Evolutionary conservation across 192 early-diverging fungal genomes (phyloP), one percentile per base, ranked within the genome.

Genomic region (Funneliformis mosseae): DNA sequence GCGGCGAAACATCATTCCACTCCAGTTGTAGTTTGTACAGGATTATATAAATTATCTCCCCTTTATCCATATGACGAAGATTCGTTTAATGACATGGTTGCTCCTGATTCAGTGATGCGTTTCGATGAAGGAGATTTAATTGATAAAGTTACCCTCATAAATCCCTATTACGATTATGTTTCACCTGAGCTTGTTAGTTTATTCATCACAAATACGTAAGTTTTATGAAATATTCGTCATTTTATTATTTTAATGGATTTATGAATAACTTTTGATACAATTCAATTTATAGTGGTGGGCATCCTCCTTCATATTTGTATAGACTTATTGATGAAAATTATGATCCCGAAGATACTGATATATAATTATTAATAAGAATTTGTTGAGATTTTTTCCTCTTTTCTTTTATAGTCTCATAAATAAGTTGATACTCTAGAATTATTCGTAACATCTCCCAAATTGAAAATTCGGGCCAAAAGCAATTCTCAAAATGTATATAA

Each of bases 401-500:
- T 21, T 25, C 14, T 33, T 33, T 38, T 50, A 50, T 55, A 16
- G 16, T 55, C 18, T 55, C 50, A 55, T 55, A 55, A 21, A 16
- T 5, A 55, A 55, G 21, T 55, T 48, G 46, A 80, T 93, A 99
- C 50, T 93, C 88, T 0, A 97, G 69, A 21, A 98, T 81, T 5
- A 96, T 92, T 7, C 91, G 92, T 41, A 97, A 81, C 83, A 98
- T 92, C 45, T 95, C 86, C 90, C 91, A 94, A 55, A 98, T 92
- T 0, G 93, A 92, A 82, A 99, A 99, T 66, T 98, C 96, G 9
- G 98, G 98, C 98, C 98, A 99, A 63, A 91, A 91, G 18, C 92
- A 92, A 43, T 96, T 88, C 18, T 97, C 89, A 87, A 98, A 99
- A 69, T 96, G 92, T 46, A 98, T 91, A 33, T 94, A 92, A 42